Evolutionary conservation across 805 yeast genomes (phyloP).

Genomic region (Spathaspora arborariae): DNA sequence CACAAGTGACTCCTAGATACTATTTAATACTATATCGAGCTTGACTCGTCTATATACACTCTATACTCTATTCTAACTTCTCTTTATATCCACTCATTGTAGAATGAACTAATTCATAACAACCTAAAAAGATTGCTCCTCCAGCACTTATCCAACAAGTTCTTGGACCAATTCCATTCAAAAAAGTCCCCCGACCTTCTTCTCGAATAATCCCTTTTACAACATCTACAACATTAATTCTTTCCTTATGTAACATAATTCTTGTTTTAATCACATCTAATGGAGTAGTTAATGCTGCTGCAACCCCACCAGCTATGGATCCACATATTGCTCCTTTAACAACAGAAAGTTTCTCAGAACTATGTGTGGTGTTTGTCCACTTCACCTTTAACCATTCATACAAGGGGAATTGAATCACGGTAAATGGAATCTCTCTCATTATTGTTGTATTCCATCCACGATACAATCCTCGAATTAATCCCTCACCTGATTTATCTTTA

Average conservation of each 20-base stretch:
- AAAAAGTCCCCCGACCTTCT: slow-evolving; percentile 73
- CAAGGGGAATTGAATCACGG: slow-evolving; percentile 91
- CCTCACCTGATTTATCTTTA: slow-evolving; percentile 70
- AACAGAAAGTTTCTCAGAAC: slow-evolving; percentile 47
- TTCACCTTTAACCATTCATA: slow-evolving; percentile 75
- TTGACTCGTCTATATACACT: not conserved
- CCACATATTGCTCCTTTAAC: slow-evolving; percentile 83
- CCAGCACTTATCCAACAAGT: slow-evolving; percentile 98
- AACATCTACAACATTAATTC: slow-evolving; percentile 44
- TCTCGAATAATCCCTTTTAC: slow-evolving; percentile 54
- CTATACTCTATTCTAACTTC: not conserved
- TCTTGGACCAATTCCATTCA: slow-evolving; percentile 89
- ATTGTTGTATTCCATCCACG: slow-evolving; percentile 93
- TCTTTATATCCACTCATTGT: slow-evolving; percentile 15
- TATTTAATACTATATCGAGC: no score
- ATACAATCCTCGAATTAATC: slow-evolving; percentile 72
- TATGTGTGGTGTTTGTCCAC: slow-evolving; percentile 38
- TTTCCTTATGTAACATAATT: slow-evolving; percentile 66
- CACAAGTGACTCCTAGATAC: no score
- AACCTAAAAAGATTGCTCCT: slow-evolving; percentile 95
- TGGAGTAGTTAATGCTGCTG: slow-evolving; percentile 81
- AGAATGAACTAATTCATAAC: slow-evolving; percentile 69
- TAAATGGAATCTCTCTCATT: slow-evolving; percentile 94
- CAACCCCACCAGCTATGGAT: slow-evolving; percentile 75
- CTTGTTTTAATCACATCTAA: slow-evolving; percentile 78